Evolutionary conservation across 805 yeast genomes (phyloP), one percentile per base, ranked within the genome.

Genomic region (Isabelozyma heimii): DNA sequence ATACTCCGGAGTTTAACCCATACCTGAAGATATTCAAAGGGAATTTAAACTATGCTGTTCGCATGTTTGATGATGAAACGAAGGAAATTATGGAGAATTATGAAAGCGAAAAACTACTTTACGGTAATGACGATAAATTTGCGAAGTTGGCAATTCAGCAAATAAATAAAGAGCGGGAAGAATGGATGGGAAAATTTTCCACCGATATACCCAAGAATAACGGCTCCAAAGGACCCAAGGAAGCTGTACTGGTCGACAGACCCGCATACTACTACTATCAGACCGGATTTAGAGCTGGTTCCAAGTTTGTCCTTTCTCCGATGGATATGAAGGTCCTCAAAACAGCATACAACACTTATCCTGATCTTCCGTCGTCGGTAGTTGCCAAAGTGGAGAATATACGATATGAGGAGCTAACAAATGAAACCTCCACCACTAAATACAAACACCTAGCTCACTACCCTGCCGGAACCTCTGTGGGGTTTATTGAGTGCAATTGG

Each of bases 401-500:
- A 37, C 78, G 73, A 43, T 79, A 79, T 59, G 95, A 87, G 37
- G 80, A 80, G 20, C 73, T 86, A 16, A 79, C 85, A 2, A 79
- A 85, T 0, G 84, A 81, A 13, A 82, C 81, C 54, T 86, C 58
- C 57, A 40, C 80, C 2, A 78, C 80, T 45, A 81, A 84, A 54
- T 77, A 77, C 62, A 91, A 90, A 64, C 90, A 87, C 63, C 67
- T 94, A 48, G 77, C 87, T 0, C 92, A 92, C 65, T 67, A 91
- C 17, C 97, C 99, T 0, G 63, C 81, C 27, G 97, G 97, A 1
- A 86, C 97, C 0, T 87, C 86, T 46, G 65, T 92, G 40, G 95
- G 91, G 9, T 83, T 89, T 53, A 62, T 94, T 47, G 98, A 94
- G 58, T 79, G 97, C 45, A 85, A 89, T 61, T 92, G 98, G 98